These are phyloP conservation scores for Melampsora abietis-canadensis DNA, from an alignment of 1,284 basidiomycete genomes.

Conservation along the genomic window DNA sequence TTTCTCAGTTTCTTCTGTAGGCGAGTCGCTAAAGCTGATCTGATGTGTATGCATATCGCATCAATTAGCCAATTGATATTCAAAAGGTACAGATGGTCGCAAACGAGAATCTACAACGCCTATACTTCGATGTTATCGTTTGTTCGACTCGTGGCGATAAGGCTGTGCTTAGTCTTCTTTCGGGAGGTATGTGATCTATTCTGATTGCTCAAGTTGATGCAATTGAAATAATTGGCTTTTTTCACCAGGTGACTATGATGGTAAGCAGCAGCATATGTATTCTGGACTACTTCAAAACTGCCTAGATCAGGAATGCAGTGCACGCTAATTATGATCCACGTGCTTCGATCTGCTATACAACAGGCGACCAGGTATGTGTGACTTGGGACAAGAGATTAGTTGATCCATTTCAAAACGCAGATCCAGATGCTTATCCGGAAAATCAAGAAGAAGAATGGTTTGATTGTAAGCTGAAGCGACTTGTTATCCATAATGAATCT, in stretches of 20 bases:
- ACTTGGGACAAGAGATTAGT: conserved; percentile 20
- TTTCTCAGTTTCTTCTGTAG: background rate
- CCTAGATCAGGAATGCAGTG: background rate
- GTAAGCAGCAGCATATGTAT: conserved; percentile 9
- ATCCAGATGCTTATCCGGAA: background rate
- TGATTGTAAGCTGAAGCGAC: background rate
- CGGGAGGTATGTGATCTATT: conserved; percentile 14
- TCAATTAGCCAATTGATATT: conserved; percentile 25
- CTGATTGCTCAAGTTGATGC: background rate
- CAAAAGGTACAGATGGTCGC: conserved; percentile 23
- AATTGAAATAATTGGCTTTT: background rate
- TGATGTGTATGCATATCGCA: background rate
- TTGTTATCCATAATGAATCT: background rate
- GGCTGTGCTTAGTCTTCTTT: conserved; percentile 25
- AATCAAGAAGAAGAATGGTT: background rate
- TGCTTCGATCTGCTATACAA: background rate
- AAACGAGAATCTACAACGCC: conserved; percentile 4
- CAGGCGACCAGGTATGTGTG: conserved; percentile 33
- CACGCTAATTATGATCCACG: background rate
- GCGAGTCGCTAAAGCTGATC: background rate
- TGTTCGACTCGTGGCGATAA: conserved; percentile 25
- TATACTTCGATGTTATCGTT: conserved; percentile 36
- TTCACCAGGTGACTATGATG: conserved; percentile 38
- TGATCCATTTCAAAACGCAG: conserved; percentile 21
- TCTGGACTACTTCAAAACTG: no score